phyloP scores from a whole-genome alignment of 1,284 basidiomycete genomes.

The Trichosporon ovoides region DNA sequence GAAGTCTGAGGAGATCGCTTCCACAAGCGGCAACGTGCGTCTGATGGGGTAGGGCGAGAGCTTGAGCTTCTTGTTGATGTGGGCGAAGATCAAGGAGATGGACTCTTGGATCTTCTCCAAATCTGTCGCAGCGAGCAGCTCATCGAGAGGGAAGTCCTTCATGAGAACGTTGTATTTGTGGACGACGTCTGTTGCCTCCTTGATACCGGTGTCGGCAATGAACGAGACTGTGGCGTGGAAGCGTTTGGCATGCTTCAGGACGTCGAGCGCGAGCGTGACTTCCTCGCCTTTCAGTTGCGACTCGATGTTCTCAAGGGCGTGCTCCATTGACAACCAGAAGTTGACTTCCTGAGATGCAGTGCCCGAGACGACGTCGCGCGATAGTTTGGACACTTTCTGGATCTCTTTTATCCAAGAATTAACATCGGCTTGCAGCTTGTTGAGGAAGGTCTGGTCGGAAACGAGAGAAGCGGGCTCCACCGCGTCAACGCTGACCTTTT shows the following conservation, averaged over 20 bases:
- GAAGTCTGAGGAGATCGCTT: constrained; percentile 96
- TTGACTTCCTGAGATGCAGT: constrained; percentile 98
- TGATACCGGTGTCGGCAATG: constrained; percentile 93
- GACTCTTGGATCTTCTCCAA: constrained; percentile 90
- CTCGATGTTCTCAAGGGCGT: constrained; percentile 89
- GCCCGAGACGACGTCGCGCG: constrained; percentile 86
- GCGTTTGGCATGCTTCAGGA: constrained; percentile 89
- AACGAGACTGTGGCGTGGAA: constrained; percentile 98
- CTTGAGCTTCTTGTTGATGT: constrained; percentile 92
- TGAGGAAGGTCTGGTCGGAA: constrained; percentile 85
- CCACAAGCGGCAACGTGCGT: constrained; percentile 89
- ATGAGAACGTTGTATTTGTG: constrained; percentile 97
- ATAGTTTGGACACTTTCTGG: constrained; percentile 90
- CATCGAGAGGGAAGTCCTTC: constrained; percentile 98
- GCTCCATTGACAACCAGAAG: constrained; percentile 94
- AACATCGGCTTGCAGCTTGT: constrained; percentile 87
- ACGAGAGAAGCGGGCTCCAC: constrained; percentile 52
- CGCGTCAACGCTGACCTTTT: constrained; percentile 44
- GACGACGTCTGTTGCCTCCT: constrained; percentile 83
- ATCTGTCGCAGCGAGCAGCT: constrained; percentile 91
- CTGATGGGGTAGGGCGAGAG: constrained; percentile 94
- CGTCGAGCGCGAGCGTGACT: constrained; percentile 91
- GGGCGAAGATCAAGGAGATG: constrained; percentile 78
- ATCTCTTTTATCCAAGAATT: constrained; percentile 99
- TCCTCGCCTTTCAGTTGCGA: constrained; percentile 85